Evolutionary conservation across 2,329 filamentous ascomycete species (phyloP).

Genomic region (Colletotrichum agaves): DNA sequence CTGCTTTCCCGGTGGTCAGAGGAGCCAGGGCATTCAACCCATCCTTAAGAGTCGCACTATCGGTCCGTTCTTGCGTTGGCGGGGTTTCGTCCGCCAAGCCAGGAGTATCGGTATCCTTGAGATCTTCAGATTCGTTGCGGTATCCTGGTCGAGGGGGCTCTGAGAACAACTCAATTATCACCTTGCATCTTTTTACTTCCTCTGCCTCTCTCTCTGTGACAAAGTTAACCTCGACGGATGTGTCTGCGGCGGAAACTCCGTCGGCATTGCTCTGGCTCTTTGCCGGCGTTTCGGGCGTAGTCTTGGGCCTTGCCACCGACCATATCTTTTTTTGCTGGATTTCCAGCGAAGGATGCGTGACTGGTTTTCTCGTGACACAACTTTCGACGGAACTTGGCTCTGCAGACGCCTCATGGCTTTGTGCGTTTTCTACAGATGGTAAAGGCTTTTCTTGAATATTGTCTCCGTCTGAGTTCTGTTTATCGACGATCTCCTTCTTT

Average conservation of each 20-base stretch:
- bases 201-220: not conserved
- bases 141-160: slow-evolving; percentile 10
- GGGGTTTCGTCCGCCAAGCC: not conserved
- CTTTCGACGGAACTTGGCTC: too few species aligned
- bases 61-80: not conserved
- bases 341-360: not conserved
- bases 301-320: not conserved
- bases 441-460: not conserved
- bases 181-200: not conserved
- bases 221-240: not conserved
- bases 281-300: too few species aligned
- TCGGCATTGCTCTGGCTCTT: not conserved
- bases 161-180: slow-evolving; percentile 19
- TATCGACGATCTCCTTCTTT: not conserved
- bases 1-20: not conserved
- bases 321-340: not conserved
- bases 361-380: too few species aligned
- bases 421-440: not conserved
- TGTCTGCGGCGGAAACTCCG: not conserved
- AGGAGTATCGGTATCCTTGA: slow-evolving; percentile 14
- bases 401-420: too few species aligned
- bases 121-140: slow-evolving; percentile 8
- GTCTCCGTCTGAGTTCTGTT: not conserved
- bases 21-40: too few species aligned
- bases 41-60: not conserved